Evolutionary conservation across 2,329 filamentous ascomycete species (phyloP).

Genomic region (Aspergillus persii): DNA sequence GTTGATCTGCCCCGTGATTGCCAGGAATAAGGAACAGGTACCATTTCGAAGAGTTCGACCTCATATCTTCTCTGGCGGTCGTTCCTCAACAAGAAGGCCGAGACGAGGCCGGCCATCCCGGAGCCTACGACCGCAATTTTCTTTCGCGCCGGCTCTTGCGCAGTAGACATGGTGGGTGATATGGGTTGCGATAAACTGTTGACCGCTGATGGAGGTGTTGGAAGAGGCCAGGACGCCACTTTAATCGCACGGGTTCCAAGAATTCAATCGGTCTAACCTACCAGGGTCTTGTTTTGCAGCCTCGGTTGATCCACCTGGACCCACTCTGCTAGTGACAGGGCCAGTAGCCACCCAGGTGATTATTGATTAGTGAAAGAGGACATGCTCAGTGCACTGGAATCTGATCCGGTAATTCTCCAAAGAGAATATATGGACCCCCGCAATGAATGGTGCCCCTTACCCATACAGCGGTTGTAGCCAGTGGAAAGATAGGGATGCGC

Average conservation of each 20-base stretch:
- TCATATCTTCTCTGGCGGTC: slow-evolving; percentile 42
- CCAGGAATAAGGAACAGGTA: slow-evolving; percentile 18
- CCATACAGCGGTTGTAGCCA: not conserved
- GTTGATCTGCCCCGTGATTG: not conserved
- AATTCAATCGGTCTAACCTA: not conserved
- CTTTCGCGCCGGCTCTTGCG: not conserved
- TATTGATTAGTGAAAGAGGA: not conserved
- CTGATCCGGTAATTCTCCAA: not conserved
- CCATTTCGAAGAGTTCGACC: slow-evolving; percentile 48
- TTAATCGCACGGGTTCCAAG: not conserved
- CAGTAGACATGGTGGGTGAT: not conserved
- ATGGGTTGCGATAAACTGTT: not conserved
- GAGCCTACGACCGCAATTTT: slow-evolving; percentile 48
- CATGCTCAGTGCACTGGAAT: not conserved
- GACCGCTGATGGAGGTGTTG: not conserved
- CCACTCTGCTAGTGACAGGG: not conserved
- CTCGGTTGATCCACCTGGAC: not conserved
- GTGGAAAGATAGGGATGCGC: not conserved
- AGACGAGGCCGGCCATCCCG: slow-evolving; percentile 51
- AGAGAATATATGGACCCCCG: not conserved
- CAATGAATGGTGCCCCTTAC: not conserved
- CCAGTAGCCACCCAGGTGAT: not conserved
- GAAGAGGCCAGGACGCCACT: not conserved
- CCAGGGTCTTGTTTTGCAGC: not conserved
- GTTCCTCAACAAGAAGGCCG: slow-evolving; percentile 44